phyloP scores from a whole-genome alignment of 805 yeast genomes.

The Kluyveromyces aestuarii region DNA sequence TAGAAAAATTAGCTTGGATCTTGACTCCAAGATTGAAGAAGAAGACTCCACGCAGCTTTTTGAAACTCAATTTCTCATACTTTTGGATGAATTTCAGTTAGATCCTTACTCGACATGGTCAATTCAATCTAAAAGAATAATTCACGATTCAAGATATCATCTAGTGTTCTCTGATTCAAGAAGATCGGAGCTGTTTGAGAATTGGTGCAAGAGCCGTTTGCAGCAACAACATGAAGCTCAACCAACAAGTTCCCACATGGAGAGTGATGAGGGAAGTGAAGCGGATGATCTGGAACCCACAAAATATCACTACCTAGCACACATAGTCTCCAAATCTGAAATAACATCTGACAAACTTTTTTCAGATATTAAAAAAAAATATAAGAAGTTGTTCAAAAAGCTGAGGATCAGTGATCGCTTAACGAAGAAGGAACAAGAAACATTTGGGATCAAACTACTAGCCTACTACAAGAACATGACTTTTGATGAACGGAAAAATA shows the following conservation, averaged over 20 bases:
- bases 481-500: conserved; percentile 9
- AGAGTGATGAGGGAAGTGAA: conserved; percentile 8
- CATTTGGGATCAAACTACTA: conserved; percentile 18
- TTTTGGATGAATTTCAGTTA: conserved; percentile 28
- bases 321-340: conserved; percentile 19
- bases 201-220: conserved; percentile 32
- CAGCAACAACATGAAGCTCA: neutral
- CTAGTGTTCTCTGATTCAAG: conserved; percentile 26
- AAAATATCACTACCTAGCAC: conserved; percentile 25
- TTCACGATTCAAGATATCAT: conserved; percentile 35
- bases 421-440: conserved; percentile 16
- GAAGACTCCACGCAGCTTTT: conserved; percentile 8
- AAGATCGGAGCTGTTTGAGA: conserved; percentile 35
- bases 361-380: conserved; percentile 17
- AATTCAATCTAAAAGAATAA: conserved; percentile 32
- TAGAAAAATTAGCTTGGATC: neutral
- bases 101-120: conserved; percentile 45
- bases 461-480: conserved; percentile 21
- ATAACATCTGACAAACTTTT: conserved; percentile 16
- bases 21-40: conserved; percentile 7
- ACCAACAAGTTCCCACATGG: conserved; percentile 8
- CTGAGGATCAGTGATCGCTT: conserved; percentile 16
- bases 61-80: conserved; percentile 20
- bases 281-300: conserved; percentile 16
- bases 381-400: conserved; percentile 17